Evolutionary conservation across 1,284 basidiomycete genomes (phyloP).

Genomic region (Puccinia polysora): DNA sequence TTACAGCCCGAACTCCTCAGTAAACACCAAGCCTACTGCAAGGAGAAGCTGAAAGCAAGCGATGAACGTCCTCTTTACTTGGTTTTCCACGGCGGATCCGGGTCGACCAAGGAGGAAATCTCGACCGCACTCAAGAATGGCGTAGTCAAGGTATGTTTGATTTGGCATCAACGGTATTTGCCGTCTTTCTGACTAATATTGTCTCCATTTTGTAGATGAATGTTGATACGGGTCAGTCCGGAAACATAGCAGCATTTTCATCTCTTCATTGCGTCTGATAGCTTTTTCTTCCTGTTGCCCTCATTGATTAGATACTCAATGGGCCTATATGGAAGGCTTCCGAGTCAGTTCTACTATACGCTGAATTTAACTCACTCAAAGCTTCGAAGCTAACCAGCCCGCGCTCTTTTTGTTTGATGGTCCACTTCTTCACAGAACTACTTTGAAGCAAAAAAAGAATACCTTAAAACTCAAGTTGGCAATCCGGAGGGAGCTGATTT

Average conservation of each 20-base stretch:
- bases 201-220: constrained; percentile 33
- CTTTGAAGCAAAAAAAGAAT: constrained; percentile 73
- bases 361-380: not conserved
- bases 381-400: not conserved
- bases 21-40: constrained; percentile 81
- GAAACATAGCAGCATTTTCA: not conserved
- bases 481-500: constrained; percentile 90
- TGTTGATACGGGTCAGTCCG: constrained; percentile 40
- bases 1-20: constrained; percentile 85
- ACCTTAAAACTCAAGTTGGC: constrained; percentile 72
- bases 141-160: constrained; percentile 86
- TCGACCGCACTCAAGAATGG: constrained; percentile 82
- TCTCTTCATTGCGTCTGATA: not conserved
- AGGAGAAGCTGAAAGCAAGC: constrained; percentile 65
- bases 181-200: not conserved
- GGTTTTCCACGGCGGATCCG: constrained; percentile 99
- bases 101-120: constrained; percentile 95
- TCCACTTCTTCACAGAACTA: constrained; percentile 63
- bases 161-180: not conserved
- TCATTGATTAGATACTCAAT: constrained; percentile 67
- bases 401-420: not conserved
- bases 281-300: not conserved
- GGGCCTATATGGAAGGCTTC: constrained; percentile 84
- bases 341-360: constrained; percentile 11
- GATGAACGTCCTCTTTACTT: constrained; percentile 82